A percentile compares a stretch with the other conserved stretches of the same genome.
phyloP scores from a whole-genome alignment of 2,329 filamentous ascomycete species.

The Penicillium sp. region DNA sequence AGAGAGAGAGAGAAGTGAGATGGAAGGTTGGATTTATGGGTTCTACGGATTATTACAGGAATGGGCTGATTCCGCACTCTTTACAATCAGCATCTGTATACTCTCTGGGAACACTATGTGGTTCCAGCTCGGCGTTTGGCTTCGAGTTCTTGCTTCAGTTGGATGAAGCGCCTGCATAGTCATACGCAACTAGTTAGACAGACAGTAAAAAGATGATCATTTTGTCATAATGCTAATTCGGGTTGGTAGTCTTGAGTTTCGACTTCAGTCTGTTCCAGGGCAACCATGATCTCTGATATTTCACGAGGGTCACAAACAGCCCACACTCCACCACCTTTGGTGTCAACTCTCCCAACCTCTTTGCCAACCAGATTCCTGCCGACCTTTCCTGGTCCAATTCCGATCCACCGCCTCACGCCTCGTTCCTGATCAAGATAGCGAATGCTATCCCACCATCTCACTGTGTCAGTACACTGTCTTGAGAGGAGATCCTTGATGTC shows the following conservation, averaged over 20 bases:
- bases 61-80: too few relatives aligned
- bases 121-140: too few relatives aligned
- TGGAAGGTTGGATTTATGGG: too few relatives aligned
- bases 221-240: not conserved
- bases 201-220: not conserved
- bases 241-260: constrained; percentile 4
- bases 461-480: constrained; percentile 83
- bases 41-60: too few relatives aligned
- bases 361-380: constrained; percentile 91
- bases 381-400: constrained; percentile 90
- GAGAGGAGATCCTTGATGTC: constrained; percentile 78
- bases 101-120: too few relatives aligned
- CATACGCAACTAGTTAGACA: too few relatives aligned
- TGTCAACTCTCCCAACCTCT: constrained; percentile 78
- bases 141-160: too few relatives aligned
- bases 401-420: constrained; percentile 80
- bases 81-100: too few relatives aligned
- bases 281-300: constrained; percentile 66
- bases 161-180: too few relatives aligned
- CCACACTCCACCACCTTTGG: constrained; percentile 91
- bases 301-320: constrained; percentile 78
- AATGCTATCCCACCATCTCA: constrained; percentile 92
- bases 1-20: too few relatives aligned
- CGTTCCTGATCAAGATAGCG: constrained; percentile 81
- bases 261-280: constrained; percentile 62